Conservation (phyloP, 2,329 filamentous ascomycete species). For the Orbilia oligospora region DNA sequence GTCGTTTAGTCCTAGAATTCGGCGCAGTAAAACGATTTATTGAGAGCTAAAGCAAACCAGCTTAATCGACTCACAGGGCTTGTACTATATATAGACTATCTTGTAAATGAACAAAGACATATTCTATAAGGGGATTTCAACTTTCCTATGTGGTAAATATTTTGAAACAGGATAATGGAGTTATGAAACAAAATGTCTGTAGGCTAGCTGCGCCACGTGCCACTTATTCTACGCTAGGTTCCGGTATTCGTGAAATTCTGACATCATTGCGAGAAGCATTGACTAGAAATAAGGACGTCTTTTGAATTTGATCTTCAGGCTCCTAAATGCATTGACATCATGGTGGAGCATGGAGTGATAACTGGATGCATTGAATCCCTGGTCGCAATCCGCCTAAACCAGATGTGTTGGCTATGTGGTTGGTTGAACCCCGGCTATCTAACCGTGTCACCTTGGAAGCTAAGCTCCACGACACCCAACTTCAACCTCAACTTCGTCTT, state of each 20-base stretch:
- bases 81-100: not conserved
- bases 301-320: not conserved
- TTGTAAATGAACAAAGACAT: constrained; percentile 1
- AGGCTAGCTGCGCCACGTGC: not conserved
- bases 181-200: constrained; percentile 10
- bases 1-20: not conserved
- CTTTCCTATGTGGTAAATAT: not conserved
- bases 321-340: not conserved
- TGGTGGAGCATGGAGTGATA: too few relatives aligned
- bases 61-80: not conserved
- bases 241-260: not conserved
- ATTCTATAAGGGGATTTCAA: not conserved
- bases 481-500: constrained; percentile 10
- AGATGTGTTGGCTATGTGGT: constrained; percentile 48
- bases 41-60: not conserved
- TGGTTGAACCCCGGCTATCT: constrained; percentile 25
- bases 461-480: constrained; percentile 39
- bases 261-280: not conserved
- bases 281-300: not conserved
- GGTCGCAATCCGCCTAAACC: too few relatives aligned
- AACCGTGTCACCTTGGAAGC: constrained; percentile 29
- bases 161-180: not conserved
- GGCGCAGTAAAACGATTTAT: constrained; percentile 1
- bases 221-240: not conserved
- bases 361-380: too few relatives aligned